Conservation (phyloP, 768 basidiomycete species). For the Hysterangium stoloniferum region DNA sequence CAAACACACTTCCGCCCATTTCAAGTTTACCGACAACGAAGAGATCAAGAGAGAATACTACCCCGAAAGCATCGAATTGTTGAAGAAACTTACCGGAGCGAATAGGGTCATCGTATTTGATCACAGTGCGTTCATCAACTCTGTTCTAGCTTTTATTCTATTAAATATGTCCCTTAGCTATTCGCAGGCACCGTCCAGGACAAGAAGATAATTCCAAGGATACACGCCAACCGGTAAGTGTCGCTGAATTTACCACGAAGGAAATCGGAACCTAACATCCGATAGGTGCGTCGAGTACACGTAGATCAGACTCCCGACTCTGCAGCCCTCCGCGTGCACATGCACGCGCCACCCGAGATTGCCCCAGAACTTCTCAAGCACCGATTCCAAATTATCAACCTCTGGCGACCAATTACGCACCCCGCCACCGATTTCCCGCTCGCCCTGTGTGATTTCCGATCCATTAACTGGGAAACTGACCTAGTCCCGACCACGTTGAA, state of each 20-base stretch:
- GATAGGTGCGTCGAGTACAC: conserved; percentile 28
- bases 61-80: conserved; percentile 47
- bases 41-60: conserved; percentile 53
- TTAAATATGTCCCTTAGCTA: conserved; percentile 24
- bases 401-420: conserved; percentile 49
- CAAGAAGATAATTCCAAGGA: conserved; percentile 27
- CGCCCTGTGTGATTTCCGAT: conserved; percentile 43
- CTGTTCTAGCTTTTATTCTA: not conserved
- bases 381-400: conserved; percentile 52
- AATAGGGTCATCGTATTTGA: conserved; percentile 55
- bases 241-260: not conserved
- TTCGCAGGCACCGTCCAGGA: conserved; percentile 38
- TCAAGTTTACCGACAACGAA: conserved; percentile 40
- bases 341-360: conserved; percentile 41
- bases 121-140: conserved; percentile 39
- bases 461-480: conserved; percentile 35
- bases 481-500: conserved; percentile 37
- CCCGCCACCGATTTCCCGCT: conserved; percentile 45
- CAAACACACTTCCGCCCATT: conserved; percentile 34
- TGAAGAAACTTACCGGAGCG: conserved; percentile 55
- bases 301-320: conserved; percentile 45
- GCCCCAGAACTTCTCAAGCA: conserved; percentile 35
- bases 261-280: not conserved
- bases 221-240: conserved; percentile 33
- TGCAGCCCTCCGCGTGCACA: conserved; percentile 38